Base-by-base conservation (phyloP, 495 filamentous ascomycete genomes). In the Penicillium turbatum region DNA sequence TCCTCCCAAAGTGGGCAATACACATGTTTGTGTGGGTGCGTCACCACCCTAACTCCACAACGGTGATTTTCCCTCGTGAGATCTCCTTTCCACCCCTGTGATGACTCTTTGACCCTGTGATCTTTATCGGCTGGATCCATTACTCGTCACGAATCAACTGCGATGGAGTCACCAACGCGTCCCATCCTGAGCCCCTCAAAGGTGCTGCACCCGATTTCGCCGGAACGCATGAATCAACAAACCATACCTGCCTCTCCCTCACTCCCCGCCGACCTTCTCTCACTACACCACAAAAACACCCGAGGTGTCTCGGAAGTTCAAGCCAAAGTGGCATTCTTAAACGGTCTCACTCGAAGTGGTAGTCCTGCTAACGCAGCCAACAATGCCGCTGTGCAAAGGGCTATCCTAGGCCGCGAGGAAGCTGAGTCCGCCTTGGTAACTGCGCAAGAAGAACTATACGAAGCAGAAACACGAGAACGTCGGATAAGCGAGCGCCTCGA, bases 241-340 rank as follows among this genome's bases (percentile, higher is more conserved):
- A 74, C 75, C 36, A 69, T 77, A 29, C 72, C 77, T 29, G 70
- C 65, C 41, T 84, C 83, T 9, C 79, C 81, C 0, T 80, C 79
- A 0, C 47, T 82, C 16, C 74, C 80, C 4, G 65, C 70, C 4
- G 73, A 83, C 27, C 56, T 78, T 29, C 42, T 72, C 26, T 62
- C 62, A 13, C 53, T 67, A 3, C 74, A 69, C 39, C 65, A 67
- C 64, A 70, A 75, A 67, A 64, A 48, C 45, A 72, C 72, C 41
- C 72, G 65, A 32, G 73, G 76, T 15, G 66, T 66, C 47, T 87
- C 88, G 21, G 90, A 95, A 64, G 88, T 96, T 1, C 87, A 92
- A 62, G 84, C 88, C 27, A 93, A 92, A 69, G 89, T 95, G 59
- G 86, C 83, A 24, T 89, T 86, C 55, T 86, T 95, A 62, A 92